Evolutionary conservation across 768 basidiomycete species (phyloP), one percentile per base, ranked within the genome.

Genomic region (Antrodiella citrinella): DNA sequence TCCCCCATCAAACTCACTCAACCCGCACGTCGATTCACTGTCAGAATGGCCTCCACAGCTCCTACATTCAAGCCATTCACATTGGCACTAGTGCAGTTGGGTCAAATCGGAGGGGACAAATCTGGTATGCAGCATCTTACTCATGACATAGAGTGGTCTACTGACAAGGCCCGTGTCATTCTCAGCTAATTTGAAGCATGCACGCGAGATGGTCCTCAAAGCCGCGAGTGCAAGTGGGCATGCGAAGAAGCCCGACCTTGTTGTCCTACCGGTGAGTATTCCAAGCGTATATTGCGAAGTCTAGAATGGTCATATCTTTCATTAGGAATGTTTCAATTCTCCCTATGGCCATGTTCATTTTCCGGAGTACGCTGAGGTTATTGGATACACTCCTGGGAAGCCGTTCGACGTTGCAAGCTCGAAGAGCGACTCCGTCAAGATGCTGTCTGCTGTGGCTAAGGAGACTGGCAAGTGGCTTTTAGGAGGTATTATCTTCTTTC

Each of bases 41-140:
- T 45, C 30, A 40, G 42, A 15, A 54, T 52, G 51, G 25, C 51
- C 4, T 30, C 59, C 2, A 52, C 66, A 3, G 50, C 63, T 2
- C 72, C 74, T 0, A 50, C 67, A 2, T 74, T 89, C 64, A 83
- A 79, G 57, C 74, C 82, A 2, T 97, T 97, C 68, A 84, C 75
- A 18, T 75, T 99, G 48, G 91, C 94, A 0, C 74, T 97, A 43
- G 80, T 97, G 50, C 96, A 99, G 65, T 78, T 99, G 3, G 91
- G 91, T n/a, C 70, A 71, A 48, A 70, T 89, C 26, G 76, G 82
- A 18, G 57, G 75, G 0, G 77, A 83, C 68, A 98, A 97, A 68
- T 56, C 71, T 44, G 59, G 62, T 62, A n/a, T 0, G 56, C 35
- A 4, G 10, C 21, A 26, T 15, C 44, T 2, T 15, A 4, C 20